A percentile compares a stretch with the other conserved stretches of the same genome.
phyloP scores from a whole-genome alignment of 345 rosid genomes.

The Moringa oleifera region DNA sequence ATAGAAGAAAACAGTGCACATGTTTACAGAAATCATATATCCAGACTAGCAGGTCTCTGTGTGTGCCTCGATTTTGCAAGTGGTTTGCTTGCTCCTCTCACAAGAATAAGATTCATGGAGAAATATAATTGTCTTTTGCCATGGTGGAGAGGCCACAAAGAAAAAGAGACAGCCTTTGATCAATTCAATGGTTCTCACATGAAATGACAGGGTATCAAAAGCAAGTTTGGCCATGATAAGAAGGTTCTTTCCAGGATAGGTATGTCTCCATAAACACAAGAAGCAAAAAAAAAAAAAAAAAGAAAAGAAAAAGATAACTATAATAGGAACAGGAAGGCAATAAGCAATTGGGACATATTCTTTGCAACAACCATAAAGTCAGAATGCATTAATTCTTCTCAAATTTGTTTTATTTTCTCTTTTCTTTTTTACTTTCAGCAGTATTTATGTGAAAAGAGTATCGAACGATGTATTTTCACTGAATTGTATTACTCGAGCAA shows the following conservation, averaged over 20 bases:
- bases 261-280: slow-evolving; percentile 9
- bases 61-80: slow-evolving; percentile 23
- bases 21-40: slow-evolving; percentile 3
- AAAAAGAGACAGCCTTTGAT: slow-evolving; percentile 22
- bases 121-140: slow-evolving; percentile 18
- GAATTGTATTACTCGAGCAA: neutral
- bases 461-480: slow-evolving; percentile 14
- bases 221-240: slow-evolving; percentile 14
- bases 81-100: slow-evolving; percentile 42
- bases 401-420: too few species aligned
- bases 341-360: neutral
- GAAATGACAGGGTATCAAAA: slow-evolving; percentile 18
- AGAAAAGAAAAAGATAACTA: too few species aligned
- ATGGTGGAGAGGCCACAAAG: slow-evolving; percentile 47
- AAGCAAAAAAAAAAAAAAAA: neutral
- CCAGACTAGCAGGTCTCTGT: slow-evolving; percentile 12
- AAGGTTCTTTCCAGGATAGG: slow-evolving; percentile 15
- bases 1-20: too few species aligned
- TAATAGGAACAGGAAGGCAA: neutral
- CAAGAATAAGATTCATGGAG: slow-evolving; percentile 51
- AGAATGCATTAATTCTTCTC: slow-evolving; percentile 3
- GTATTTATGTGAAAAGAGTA: neutral
- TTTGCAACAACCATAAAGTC: slow-evolving; percentile 6
- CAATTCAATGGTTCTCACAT: slow-evolving; percentile 19
- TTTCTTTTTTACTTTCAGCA: too few species aligned